phyloP scores from a whole-genome alignment of 257 asterid genomes.

The Solanum rostratum region DNA sequence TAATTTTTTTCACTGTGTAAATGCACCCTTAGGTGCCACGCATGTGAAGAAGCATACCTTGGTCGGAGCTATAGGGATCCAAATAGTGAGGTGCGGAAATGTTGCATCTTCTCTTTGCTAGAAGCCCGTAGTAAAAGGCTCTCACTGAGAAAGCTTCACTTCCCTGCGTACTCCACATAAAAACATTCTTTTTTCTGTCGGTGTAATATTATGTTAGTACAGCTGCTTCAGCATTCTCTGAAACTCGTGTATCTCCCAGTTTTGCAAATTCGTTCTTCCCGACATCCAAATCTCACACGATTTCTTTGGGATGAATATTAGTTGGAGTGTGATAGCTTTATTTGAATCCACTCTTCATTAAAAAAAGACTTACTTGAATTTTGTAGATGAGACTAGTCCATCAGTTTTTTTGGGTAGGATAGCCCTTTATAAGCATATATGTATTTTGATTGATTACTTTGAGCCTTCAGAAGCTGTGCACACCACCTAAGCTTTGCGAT shows the following conservation, averaged over 20 bases:
- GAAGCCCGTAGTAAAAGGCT: neutral
- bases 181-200: neutral
- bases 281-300: neutral
- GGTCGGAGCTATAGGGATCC: neutral
- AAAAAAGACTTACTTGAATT: neutral
- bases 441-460: neutral
- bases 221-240: neutral
- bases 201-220: neutral
- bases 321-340: neutral
- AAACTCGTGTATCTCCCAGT: neutral
- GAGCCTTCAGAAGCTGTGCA: neutral
- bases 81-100: neutral
- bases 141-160: neutral
- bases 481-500: neutral
- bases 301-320: neutral
- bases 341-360: neutral
- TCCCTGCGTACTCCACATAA: neutral
- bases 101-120: neutral
- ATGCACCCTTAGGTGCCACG: neutral
- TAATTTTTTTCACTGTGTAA: neutral
- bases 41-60: neutral
- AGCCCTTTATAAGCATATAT: neutral
- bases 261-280: neutral
- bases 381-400: neutral
- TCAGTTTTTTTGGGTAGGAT: neutral